Evolutionary conservation across 345 rosid genomes (phyloP).

Genomic region (Conringia planisiliqua): DNA sequence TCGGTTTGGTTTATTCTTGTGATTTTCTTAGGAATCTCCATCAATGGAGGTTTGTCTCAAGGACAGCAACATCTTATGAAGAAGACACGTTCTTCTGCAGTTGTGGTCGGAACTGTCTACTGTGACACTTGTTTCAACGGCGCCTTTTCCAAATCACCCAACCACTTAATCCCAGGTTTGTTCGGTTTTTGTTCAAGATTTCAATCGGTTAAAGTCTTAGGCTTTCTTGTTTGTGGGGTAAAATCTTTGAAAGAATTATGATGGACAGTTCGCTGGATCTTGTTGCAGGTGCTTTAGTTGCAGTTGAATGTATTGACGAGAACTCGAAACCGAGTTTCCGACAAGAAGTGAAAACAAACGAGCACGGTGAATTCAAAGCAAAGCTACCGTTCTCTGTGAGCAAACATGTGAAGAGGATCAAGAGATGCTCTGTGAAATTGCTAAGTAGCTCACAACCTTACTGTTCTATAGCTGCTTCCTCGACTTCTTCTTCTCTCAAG

Average conservation of each 20-base stretch:
- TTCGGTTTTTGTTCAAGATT: not conserved
- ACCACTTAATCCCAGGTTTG: slow-evolving; percentile 80
- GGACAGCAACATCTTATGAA: slow-evolving; percentile 24
- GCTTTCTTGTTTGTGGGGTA: not conserved
- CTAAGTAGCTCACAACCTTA: slow-evolving; percentile 67
- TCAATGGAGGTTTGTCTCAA: slow-evolving; percentile 2
- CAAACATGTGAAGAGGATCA: slow-evolving; percentile 62
- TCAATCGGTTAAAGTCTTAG: not conserved
- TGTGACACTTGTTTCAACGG: slow-evolving; percentile 82
- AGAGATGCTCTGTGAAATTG: slow-evolving; percentile 65
- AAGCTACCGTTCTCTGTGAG: slow-evolving; percentile 59
- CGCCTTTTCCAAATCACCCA: slow-evolving; percentile 42
- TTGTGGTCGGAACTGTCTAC: slow-evolving; percentile 81
- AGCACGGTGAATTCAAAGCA: slow-evolving; percentile 65
- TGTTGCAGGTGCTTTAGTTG: slow-evolving; percentile 71
- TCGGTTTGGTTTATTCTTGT: slow-evolving; percentile 17
- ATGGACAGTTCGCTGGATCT: not conserved
- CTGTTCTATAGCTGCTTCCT: slow-evolving; percentile 70
- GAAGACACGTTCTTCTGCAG: slow-evolving; percentile 51
- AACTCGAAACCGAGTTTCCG: slow-evolving; percentile 42
- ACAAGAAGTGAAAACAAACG: slow-evolving; percentile 62
- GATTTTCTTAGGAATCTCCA: slow-evolving; percentile 15
- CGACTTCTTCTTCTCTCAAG: slow-evolving; percentile 53
- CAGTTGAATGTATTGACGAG: slow-evolving; percentile 65
- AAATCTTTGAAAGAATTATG: not conserved